phyloP scores from a whole-genome alignment of 2,329 filamentous ascomycete species.

The Aquanectria penicillioides region DNA sequence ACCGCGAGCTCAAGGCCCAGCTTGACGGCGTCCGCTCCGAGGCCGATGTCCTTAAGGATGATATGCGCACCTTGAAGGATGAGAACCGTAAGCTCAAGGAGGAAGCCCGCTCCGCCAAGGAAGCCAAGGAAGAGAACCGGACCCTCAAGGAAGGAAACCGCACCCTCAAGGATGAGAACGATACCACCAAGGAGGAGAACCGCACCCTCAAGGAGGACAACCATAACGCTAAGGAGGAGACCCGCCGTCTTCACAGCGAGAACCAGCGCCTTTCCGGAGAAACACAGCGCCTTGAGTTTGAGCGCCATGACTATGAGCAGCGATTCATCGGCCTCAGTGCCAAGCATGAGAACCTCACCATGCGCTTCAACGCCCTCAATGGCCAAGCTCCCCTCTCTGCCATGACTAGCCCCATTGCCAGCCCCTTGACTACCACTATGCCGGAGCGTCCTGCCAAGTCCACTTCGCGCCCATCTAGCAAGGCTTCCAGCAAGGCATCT shows the following conservation, averaged over 20 bases:
- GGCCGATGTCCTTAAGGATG: constrained; percentile 37
- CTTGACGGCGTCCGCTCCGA: constrained; percentile 39
- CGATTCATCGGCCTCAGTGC: constrained; percentile 42
- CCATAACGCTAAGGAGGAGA: constrained; percentile 37
- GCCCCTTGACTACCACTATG: constrained; percentile 34
- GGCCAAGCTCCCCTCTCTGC: constrained; percentile 33
- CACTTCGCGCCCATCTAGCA: constrained; percentile 41
- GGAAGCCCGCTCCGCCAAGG: constrained; percentile 16
- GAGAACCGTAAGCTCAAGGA: constrained; percentile 22
- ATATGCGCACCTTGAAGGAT: constrained; percentile 15
- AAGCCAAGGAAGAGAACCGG: constrained; percentile 33
- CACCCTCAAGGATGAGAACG: constrained; percentile 40
- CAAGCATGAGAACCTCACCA: constrained; percentile 43
- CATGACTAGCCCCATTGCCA: constrained; percentile 39
- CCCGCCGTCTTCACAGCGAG: constrained; percentile 15
- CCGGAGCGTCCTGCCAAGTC: constrained; percentile 41
- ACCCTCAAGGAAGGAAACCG: constrained; percentile 40
- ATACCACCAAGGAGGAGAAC: constrained; percentile 39
- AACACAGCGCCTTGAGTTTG: constrained; percentile 41
- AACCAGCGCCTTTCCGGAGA: constrained; percentile 35
- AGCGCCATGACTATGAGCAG: constrained; percentile 42
- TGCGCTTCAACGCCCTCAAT: constrained; percentile 42
- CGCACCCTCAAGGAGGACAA: constrained; percentile 40
- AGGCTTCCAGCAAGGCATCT: constrained; percentile 44
- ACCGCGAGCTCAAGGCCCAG: constrained; percentile 31